Evolutionary conservation across 345 rosid genomes (phyloP), one percentile per base, ranked within the genome.

Genomic region (Gossypium longicalyx): DNA sequence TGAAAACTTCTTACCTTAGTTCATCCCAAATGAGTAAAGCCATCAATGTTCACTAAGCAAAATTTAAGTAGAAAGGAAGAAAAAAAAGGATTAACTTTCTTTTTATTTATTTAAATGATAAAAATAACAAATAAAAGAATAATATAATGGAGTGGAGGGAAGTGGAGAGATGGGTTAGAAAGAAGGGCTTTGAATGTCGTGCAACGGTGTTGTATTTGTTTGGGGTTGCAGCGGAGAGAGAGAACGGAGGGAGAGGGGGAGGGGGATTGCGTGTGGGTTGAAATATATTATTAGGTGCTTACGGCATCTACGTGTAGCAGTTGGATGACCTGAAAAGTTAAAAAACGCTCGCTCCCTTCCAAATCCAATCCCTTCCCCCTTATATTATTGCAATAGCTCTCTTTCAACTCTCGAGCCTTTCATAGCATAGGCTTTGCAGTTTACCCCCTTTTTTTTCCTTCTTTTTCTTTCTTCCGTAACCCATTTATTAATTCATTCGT

Each of bases 291-390:
- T 23, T 59, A 59, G 15, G 63, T 59, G 63, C 38, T 59, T 59
- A 59, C 63, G 63, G 63, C 63, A 59, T 59, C 63, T 59, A 59
- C 63, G 63, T 59, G 63, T 59, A 23, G 63, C 63, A 59, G 63
- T 59, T 59, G 38, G 38, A 59, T 59, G 63, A 23, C 34, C 38
- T 23, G 38, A 59, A 59, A 59, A 23, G 63, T 59, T 58, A 58
- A 58, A 56, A 58, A 22, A 20, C 12, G 7, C 2, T 65, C 16
- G 60, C 25, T 16, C 70, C 70, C 70, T 22, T 58, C 62, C 34
- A 58, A 58, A 56, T 22, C 62, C 62, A 10, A 19, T 22, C 38
- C 38, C 11, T 23, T 8, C 27, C 16, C 17, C 22, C 7, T 57
- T 57, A 34, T 22, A 57, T 57, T 57, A 20, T 57, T 45, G 49